These are phyloP conservation scores for Medicago arabica DNA, from an alignment of 306 rosid genomes.

Conservation along the genomic window DNA sequence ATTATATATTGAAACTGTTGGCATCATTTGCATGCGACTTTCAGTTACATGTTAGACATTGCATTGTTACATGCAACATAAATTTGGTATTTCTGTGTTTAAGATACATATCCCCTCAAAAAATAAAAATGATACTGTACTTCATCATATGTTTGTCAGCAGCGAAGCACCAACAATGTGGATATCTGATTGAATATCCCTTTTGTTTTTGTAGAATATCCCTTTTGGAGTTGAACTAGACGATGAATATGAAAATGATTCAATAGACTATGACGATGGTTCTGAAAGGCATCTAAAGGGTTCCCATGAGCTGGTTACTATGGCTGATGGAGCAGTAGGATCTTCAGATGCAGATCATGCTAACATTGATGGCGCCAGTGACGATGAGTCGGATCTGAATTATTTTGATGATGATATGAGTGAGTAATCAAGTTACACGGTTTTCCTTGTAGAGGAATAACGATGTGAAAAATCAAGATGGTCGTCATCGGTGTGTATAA, in stretches of 20 bases:
- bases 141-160: slow-evolving; percentile 16
- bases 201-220: slow-evolving; percentile 57
- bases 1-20: slow-evolving; percentile 19
- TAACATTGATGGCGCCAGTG: slow-evolving; percentile 59
- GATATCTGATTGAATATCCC: slow-evolving; percentile 27
- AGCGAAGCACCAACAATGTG: slow-evolving; percentile 1
- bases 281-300: slow-evolving; percentile 57
- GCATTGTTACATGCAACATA: slow-evolving; percentile 15
- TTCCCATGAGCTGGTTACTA: slow-evolving; percentile 54
- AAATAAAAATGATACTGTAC: neutral
- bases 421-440: slow-evolving; percentile 50
- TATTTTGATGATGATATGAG: slow-evolving; percentile 76
- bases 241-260: slow-evolving; percentile 69
- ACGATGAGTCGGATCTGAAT: slow-evolving; percentile 73
- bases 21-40: slow-evolving; percentile 9
- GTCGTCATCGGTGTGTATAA: neutral
- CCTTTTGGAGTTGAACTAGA: slow-evolving; percentile 64
- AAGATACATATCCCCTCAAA: slow-evolving; percentile 5
- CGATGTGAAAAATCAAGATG: slow-evolving; percentile 32
- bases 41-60: slow-evolving; percentile 24
- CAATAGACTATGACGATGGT: slow-evolving; percentile 71
- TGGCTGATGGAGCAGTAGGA: slow-evolving; percentile 57
- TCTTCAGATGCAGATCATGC: slow-evolving; percentile 55
- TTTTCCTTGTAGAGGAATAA: slow-evolving; percentile 36
- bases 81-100: neutral